Evolutionary conservation across 164 flowering plant genomes (phyloP), one percentile per base, ranked within the genome.

Genomic region (Liquidambar formosana): DNA sequence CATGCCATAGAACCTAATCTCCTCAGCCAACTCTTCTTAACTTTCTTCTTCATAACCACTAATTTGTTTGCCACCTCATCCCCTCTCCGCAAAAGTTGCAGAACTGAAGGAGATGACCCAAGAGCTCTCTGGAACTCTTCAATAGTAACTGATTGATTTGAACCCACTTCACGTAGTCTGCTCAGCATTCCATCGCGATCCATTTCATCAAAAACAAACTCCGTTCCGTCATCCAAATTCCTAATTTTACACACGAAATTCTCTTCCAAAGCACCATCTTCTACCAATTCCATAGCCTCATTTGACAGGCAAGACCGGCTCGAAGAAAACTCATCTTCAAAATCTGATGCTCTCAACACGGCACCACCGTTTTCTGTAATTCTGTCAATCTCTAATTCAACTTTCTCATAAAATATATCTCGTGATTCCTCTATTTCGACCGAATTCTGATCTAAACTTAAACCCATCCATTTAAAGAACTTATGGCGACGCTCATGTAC

Each of bases 401-500:
- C 51, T n/a, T 59, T 73, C 23, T 56, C 76, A 19, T 28, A 26
- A 33, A n/a, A 60, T 13, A 15, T 57, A 69, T 77, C 80, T 3
- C 48, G 74, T 2, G 62, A 57, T 18, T 81, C 81, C 3, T 78
- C 85, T 53, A 25, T 2, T 5, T 52, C 68, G 1, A 63, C 49
- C 10, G 16, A 66, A 38, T 59, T 54, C 67, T 49, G 23, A 65
- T 78, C 83, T 15, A 65, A 41, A 38, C 43, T 64, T 38, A 87
- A 65, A 71, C 89, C 89, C 88, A 89, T 83, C 85, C 76, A 78
- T 67, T 71, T 74, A 16, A 88, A 23, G 66, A 92, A 92, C 72
- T 66, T 85, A 14, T 60, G 63, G 2, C 97, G 90, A 0, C 98
- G 86, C 52, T 84, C 91, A 9, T 59, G 38, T 46, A 90, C 86